Evolutionary conservation across 1,284 basidiomycete genomes (phyloP).

Genomic region (Erythrobasidium hasegawianum): DNA sequence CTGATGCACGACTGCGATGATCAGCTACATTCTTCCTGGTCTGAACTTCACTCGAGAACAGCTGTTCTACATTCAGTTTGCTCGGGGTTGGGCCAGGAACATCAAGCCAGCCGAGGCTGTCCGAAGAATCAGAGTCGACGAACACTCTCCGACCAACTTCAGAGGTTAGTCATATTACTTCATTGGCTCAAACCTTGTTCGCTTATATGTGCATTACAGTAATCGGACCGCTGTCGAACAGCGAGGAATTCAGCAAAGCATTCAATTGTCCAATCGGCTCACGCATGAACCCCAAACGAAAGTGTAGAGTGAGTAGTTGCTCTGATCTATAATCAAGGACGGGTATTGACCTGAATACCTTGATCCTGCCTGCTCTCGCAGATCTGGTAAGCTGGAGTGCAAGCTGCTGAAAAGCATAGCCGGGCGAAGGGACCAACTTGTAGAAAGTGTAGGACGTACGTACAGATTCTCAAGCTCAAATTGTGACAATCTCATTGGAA

Average conservation of each 20-base stretch:
- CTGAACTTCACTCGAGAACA: slow-evolving; percentile 74
- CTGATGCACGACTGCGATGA: slow-evolving; percentile 58
- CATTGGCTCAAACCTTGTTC: neutral
- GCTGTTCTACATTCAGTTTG: slow-evolving; percentile 85
- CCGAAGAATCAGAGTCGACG: slow-evolving; percentile 75
- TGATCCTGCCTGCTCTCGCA: no score
- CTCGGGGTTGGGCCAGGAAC: slow-evolving; percentile 66
- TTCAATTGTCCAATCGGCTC: slow-evolving; percentile 40
- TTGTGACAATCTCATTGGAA: no score
- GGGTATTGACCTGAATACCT: no score
- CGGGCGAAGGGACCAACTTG: no score
- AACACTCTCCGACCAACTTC: slow-evolving; percentile 68
- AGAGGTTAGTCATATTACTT: slow-evolving; percentile 34
- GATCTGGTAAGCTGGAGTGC: no score
- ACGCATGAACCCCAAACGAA: slow-evolving; percentile 40
- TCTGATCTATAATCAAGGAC: no score
- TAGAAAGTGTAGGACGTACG: no score
- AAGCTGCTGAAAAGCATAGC: no score
- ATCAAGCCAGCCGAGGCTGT: slow-evolving; percentile 69
- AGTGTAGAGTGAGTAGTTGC: slow-evolving; percentile 38
- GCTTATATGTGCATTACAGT: slow-evolving; percentile 21
- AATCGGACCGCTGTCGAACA: slow-evolving; percentile 44
- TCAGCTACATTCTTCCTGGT: slow-evolving; percentile 69
- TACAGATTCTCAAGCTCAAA: no score
- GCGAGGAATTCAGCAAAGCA: slow-evolving; percentile 41